These are phyloP conservation scores for Leccinum aurantiacum DNA, from an alignment of 768 basidiomycete genomes.

Conservation along the genomic window DNA sequence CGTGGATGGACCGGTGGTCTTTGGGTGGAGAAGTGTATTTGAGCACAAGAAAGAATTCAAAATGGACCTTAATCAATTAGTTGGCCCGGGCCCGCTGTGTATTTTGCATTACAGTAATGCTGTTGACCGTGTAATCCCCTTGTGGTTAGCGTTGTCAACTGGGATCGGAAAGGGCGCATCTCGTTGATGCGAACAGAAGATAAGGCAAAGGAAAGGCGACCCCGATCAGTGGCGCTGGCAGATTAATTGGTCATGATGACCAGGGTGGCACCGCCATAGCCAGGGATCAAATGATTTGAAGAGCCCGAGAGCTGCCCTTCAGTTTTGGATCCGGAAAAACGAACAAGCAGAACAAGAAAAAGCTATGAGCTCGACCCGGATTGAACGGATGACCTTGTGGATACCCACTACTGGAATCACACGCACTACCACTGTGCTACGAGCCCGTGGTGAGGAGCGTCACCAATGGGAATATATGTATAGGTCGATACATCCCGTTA, in stretches of 20 bases:
- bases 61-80: constrained; percentile 48
- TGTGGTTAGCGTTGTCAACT: neutral
- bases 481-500: neutral
- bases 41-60: constrained; percentile 61
- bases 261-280: neutral
- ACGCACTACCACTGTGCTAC: constrained; percentile 37
- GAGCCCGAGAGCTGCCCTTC: neutral
- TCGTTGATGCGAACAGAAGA: neutral
- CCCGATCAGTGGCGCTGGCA: neutral
- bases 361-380: constrained; percentile 38
- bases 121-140: too few relatives aligned
- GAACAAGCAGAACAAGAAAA: neutral
- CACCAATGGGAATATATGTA: neutral
- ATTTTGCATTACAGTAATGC: neutral
- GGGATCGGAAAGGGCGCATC: neutral
- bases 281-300: neutral
- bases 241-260: neutral
- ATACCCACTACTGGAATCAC: constrained; percentile 31
- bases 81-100: neutral
- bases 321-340: neutral
- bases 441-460: constrained; percentile 13
- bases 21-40: constrained; percentile 69
- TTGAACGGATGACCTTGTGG: constrained; percentile 48
- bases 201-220: neutral
- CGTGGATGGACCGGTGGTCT: constrained; percentile 67